Conservation (phyloP, 768 basidiomycete species). For the Tubosaeta sp. region DNA sequence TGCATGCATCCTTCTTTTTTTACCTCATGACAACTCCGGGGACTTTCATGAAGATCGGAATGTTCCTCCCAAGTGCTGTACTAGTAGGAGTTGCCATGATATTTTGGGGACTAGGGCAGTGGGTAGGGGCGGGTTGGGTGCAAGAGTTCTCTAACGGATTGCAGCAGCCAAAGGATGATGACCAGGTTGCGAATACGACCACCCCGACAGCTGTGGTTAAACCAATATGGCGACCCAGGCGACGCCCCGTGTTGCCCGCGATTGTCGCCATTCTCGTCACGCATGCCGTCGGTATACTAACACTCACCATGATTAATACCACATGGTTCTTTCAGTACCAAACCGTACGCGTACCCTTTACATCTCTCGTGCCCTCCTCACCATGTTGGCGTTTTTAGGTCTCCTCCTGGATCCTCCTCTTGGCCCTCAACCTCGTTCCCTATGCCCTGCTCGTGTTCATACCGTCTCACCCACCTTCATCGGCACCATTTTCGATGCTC, state of each 20-base stretch:
- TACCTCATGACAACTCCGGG: constrained; percentile 59
- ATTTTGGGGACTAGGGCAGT: constrained; percentile 71
- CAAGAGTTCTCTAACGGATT: not conserved
- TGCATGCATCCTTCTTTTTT: constrained; percentile 98
- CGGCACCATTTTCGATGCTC: constrained; percentile 42
- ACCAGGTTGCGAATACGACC: constrained; percentile 8
- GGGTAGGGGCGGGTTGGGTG: constrained; percentile 67
- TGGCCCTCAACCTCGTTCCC: constrained; percentile 30
- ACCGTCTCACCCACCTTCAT: constrained; percentile 21
- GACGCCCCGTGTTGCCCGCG: constrained; percentile 51
- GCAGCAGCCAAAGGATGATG: constrained; percentile 4
- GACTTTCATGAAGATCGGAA: constrained; percentile 84
- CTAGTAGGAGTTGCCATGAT: constrained; percentile 83
- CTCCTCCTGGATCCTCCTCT: constrained; percentile 31
- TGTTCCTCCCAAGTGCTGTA: constrained; percentile 84
- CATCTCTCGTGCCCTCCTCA: not conserved
- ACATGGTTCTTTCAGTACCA: constrained; percentile 40
- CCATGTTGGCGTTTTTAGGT: constrained; percentile 20
- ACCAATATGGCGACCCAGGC: constrained; percentile 26
- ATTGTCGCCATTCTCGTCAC: constrained; percentile 53
- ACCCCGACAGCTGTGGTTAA: not conserved
- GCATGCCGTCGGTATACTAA: constrained; percentile 48
- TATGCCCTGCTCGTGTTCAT: constrained; percentile 29
- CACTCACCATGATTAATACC: constrained; percentile 48
- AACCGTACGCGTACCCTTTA: constrained; percentile 33